Conservation (phyloP, 805 yeast species). For the Monosporozyma unispora region DNA sequence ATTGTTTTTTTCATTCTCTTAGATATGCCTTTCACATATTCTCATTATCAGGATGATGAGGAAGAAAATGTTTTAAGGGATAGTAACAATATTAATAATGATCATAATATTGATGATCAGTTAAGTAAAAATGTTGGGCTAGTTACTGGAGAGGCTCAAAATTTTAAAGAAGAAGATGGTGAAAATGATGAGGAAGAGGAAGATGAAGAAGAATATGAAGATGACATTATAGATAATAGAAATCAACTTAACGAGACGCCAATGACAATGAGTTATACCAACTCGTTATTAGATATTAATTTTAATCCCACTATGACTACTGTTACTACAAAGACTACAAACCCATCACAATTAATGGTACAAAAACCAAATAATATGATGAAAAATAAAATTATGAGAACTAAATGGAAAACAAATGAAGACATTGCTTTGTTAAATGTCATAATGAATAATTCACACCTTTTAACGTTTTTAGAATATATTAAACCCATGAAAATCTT, state of each 20-base stretch:
- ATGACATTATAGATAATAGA: neutral
- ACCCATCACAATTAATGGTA: neutral
- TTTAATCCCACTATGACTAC: neutral
- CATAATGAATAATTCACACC: conserved; percentile 13
- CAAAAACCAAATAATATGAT: neutral
- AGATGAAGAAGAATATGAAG: neutral
- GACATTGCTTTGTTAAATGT: conserved; percentile 17
- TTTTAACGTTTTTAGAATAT: conserved; percentile 19
- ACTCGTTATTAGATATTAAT: neutral
- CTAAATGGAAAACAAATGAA: conserved; percentile 20
- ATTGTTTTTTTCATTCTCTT: too few species aligned
- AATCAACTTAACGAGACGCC: neutral
- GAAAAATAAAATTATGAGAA: conserved; percentile 10
- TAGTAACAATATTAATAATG: neutral
- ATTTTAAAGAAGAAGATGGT: neutral
- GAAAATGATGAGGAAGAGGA: neutral
- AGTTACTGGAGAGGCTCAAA: neutral
- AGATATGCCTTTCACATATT: neutral
- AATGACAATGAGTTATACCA: neutral
- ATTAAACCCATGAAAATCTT: conserved; percentile 26
- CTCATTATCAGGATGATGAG: neutral
- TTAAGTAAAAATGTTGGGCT: neutral
- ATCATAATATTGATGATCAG: too few species aligned
- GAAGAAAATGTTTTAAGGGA: too few species aligned
- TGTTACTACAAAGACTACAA: neutral